A percentile compares a stretch with the other conserved stretches of the same genome.
phyloP scores from a whole-genome alignment of 2,329 filamentous ascomycete genomes.

The Epicoccum nigrum region DNA sequence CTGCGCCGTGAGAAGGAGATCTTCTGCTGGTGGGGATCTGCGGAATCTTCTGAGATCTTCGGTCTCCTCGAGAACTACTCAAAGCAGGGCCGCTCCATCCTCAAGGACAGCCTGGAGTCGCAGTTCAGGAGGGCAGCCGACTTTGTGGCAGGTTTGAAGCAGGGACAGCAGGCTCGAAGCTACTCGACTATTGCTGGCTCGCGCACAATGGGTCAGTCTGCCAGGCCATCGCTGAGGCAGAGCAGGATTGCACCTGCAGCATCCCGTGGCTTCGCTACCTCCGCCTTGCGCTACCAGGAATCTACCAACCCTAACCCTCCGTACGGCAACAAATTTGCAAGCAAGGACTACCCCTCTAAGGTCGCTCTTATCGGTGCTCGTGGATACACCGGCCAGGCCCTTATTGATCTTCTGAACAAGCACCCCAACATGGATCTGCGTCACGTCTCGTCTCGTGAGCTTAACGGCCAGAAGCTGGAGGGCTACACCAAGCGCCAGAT shows the following conservation, averaged over 20 bases:
- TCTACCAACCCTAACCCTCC: constrained; percentile 89
- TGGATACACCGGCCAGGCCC: constrained; percentile 90
- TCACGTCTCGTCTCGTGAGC: constrained; percentile 91
- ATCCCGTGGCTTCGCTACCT: constrained; percentile 63
- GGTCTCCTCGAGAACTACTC: constrained; percentile 86
- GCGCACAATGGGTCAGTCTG: constrained; percentile 32
- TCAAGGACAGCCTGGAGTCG: constrained; percentile 88
- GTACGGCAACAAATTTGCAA: constrained; percentile 84
- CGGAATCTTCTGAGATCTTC: constrained; percentile 79
- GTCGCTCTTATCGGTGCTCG: constrained; percentile 89
- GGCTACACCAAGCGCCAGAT: constrained; percentile 92
- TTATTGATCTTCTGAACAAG: constrained; percentile 83
- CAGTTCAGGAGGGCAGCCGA: constrained; percentile 79
- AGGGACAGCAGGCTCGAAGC: constrained; percentile 67
- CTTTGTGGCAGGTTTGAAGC: constrained; percentile 67
- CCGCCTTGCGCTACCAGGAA: constrained; percentile 43
- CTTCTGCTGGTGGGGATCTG: constrained; percentile 94
- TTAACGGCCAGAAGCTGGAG: constrained; percentile 82
- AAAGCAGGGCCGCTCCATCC: constrained; percentile 81
- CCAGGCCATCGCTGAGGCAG: constrained; percentile 34
- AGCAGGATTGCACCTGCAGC: constrained; percentile 42
- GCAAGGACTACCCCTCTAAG: constrained; percentile 77
- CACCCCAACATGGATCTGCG: constrained; percentile 90
- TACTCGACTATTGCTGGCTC: constrained; percentile 63
- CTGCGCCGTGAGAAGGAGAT: constrained; percentile 84